Evolutionary conservation across 2,329 filamentous ascomycete genomes (phyloP).

Genomic region (Paraphoma sp.): DNA sequence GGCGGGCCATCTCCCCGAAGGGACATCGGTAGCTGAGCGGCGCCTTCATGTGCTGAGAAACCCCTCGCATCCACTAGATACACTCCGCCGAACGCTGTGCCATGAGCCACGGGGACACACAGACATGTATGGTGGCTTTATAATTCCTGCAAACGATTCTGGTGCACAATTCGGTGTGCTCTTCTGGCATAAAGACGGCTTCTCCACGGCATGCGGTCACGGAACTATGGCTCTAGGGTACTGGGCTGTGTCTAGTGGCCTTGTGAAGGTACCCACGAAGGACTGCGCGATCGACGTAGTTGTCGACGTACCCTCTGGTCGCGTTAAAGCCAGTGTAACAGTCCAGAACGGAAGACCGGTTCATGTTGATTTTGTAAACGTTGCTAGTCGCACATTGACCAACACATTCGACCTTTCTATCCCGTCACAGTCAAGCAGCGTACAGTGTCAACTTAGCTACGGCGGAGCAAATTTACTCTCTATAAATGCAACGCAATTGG

Average conservation of each 20-base stretch:
- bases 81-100: slow-evolving; percentile 10
- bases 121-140: slow-evolving; percentile 61
- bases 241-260: slow-evolving; percentile 7
- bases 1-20: neutral
- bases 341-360: slow-evolving; percentile 7
- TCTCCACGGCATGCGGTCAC: slow-evolving; percentile 61
- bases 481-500: neutral
- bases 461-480: neutral
- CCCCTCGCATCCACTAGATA: slow-evolving; percentile 6
- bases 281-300: slow-evolving; percentile 7
- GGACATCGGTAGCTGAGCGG: slow-evolving; percentile 8
- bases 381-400: slow-evolving; percentile 4
- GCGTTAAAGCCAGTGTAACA: slow-evolving; percentile 4
- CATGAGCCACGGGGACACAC: slow-evolving; percentile 57
- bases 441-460: neutral
- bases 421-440: neutral
- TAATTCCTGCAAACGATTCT: slow-evolving; percentile 50
- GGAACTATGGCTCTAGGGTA: slow-evolving; percentile 58
- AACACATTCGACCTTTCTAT: neutral
- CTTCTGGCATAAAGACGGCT: slow-evolving; percentile 57
- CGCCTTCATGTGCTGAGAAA: slow-evolving; percentile 5
- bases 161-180: slow-evolving; percentile 58
- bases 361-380: slow-evolving; percentile 14
- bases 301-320: slow-evolving; percentile 16
- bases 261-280: slow-evolving; percentile 4